Evolutionary conservation across 495 filamentous ascomycete species (phyloP), one percentile per base, ranked within the genome.

Genomic region (Daldinia bambusicola): DNA sequence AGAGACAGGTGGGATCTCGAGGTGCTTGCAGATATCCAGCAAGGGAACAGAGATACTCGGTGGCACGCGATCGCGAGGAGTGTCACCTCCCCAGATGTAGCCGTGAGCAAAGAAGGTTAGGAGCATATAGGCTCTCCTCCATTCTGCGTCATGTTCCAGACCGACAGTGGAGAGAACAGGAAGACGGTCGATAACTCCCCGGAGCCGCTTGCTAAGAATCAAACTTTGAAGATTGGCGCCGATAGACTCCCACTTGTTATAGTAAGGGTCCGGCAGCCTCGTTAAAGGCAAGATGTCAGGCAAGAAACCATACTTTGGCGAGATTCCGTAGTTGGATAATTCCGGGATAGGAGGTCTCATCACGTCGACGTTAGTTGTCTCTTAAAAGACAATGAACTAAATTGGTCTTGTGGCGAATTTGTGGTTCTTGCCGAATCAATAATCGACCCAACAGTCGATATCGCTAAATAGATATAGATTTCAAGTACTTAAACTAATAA

Each of bases 71-170:
- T 99, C 81, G 56, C 84, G 86, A 50, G 96, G 95, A 70, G 82
- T 87, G 68, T 94, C 88, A 77, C 93, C 94, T 74, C 93, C 91
- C 95, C 95, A 99, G 74, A 98, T 92, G 81, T 97, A 98, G 64
- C 89, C 91, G 81, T 98, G 95, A 30, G 93, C 83, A 72, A 98
- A 91, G 77, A 97, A 97, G 18, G 87, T 91, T 61, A 98, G 86
- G 40, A 97, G 83, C 57, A 90, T 88, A 80, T 97, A 98, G 57
- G 94, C 95, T 74, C 95, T 86, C 75, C 93, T 87, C 95, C 94
- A 97, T 85, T 99, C 93, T 66, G 89, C 84, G 76, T 94, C 92
- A 64, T 89, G 86, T 76, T 89, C 86, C 73, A 99, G 86, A 78
- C 91, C 87, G 69, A 87, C 84, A 58, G 93, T 95, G 52, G 90